phyloP scores from a whole-genome alignment of 345 rosid species.

The Kernera saxatilis region DNA sequence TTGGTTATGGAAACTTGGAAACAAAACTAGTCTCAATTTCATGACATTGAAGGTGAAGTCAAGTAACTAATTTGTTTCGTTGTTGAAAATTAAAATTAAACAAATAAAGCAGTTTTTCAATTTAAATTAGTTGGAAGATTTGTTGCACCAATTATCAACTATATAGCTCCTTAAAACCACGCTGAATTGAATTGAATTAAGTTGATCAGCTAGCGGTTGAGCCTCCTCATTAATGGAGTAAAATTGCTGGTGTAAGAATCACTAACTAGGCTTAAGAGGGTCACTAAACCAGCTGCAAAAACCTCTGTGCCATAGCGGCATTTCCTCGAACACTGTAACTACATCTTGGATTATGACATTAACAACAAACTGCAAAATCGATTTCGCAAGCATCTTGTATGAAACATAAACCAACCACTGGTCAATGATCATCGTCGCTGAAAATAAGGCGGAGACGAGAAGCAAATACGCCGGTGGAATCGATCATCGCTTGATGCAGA shows the following conservation, averaged over 20 bases:
- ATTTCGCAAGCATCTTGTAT: too few relatives aligned
- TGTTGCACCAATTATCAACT: background rate
- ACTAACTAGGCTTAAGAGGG: background rate
- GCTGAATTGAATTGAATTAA: background rate
- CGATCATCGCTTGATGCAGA: background rate
- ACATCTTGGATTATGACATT: background rate
- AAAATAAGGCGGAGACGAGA: background rate
- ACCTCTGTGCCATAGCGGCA: background rate
- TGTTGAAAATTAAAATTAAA: background rate
- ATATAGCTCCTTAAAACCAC: background rate
- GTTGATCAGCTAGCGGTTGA: conserved; percentile 5
- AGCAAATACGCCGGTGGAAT: background rate
- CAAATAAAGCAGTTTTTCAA: background rate
- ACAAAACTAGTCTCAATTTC: background rate
- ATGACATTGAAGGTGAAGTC: background rate
- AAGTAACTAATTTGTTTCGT: background rate
- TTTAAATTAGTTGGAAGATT: background rate
- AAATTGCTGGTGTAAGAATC: background rate
- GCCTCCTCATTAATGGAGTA: background rate
- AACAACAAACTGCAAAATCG: too few relatives aligned
- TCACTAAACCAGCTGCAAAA: background rate
- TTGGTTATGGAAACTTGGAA: background rate
- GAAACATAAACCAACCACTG: too few relatives aligned
- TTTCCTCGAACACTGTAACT: background rate
- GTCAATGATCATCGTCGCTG: background rate